Base-by-base conservation (phyloP, 78 protist genomes). In the Dictyostelium brefeldianum region DNA sequence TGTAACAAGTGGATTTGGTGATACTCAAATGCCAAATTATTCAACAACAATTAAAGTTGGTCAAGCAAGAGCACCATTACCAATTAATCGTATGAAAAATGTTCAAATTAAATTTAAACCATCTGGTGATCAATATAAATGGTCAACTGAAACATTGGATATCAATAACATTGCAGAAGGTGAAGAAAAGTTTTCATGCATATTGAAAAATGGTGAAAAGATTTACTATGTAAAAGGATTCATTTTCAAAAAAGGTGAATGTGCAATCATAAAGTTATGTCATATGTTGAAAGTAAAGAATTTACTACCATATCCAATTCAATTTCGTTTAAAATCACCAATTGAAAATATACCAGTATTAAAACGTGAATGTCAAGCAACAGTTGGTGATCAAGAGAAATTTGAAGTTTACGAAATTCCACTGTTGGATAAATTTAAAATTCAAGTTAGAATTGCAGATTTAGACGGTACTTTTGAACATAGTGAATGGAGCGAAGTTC, bases 211-310 rank as follows among this genome's bases (percentile, higher is more conserved):
- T 64, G 93, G 75, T n/a, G 84, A 87, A 14, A 74, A 77, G 36
- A 64, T 47, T 12, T 18, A 46, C 47, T 62, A 75, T 7, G 36
- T 87, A 0, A 74, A 77, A 59, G 79, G 84, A 48, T 64, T 9
- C 69, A 14, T 87, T 12, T 47, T 54, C 14, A 41, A 46, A 31
- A 74, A 87, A 67, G 20, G 65, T 36, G 80, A 70, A 17, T 87
- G 84, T 56, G 18, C 50, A 5, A 77, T 77, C 22, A 59, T 87
- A 11, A 74, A 50, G 31, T 50, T 87, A 47, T 77, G 78, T 29
- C 78, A 73, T 46, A 87, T 87, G 93, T 18, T 77, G 5, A 87
- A 77, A n/a, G 54, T 87, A 1, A 87, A 74, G 69, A 87, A 87
- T 36, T 43, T 87, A 15, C 4, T 87, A 27, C 93, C 93, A 18